A percentile compares a stretch with the other conserved stretches of the same genome.
phyloP scores from a whole-genome alignment of 371 early-diverging fungal species.

The Parasitella parasitica region DNA sequence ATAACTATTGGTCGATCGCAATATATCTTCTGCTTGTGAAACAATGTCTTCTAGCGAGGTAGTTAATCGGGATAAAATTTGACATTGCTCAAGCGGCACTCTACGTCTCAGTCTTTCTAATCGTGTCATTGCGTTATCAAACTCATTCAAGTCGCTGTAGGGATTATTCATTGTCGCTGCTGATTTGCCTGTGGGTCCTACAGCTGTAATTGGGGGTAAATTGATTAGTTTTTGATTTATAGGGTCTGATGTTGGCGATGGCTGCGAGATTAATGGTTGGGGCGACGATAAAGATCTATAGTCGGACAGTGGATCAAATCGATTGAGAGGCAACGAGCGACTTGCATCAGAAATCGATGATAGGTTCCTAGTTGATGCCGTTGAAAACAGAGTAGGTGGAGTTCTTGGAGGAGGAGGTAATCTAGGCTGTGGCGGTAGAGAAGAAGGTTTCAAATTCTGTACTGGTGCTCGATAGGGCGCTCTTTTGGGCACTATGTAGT shows the following conservation, averaged over 20 bases:
- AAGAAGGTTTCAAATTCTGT: background rate
- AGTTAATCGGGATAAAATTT: constrained; percentile 16
- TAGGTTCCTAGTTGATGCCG: constrained; percentile 4
- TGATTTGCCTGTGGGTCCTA: background rate
- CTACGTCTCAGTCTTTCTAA: constrained; percentile 25
- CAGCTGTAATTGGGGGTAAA: background rate
- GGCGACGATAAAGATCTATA: constrained; percentile 8
- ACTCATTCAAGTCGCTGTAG: constrained; percentile 21
- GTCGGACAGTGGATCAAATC: constrained; percentile 28
- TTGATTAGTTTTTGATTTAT: background rate
- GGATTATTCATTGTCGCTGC: background rate
- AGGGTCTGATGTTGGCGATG: background rate
- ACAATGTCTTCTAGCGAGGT: constrained; percentile 25
- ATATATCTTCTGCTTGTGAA: constrained; percentile 18
- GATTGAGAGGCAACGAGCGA: constrained; percentile 7
- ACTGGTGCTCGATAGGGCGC: background rate
- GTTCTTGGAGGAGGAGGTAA: constrained; percentile 22
- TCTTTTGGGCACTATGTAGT: constrained; percentile 37
- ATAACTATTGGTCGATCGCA: constrained; percentile 1
- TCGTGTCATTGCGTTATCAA: constrained; percentile 25
- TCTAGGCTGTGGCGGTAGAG: background rate
- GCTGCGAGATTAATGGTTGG: background rate
- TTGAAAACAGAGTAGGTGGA: constrained; percentile 10
- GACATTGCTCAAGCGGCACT: constrained; percentile 22
- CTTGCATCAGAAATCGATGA: constrained; percentile 22